phyloP scores from a whole-genome alignment of 2,329 filamentous ascomycete genomes.

The Huntiella omanensis region DNA sequence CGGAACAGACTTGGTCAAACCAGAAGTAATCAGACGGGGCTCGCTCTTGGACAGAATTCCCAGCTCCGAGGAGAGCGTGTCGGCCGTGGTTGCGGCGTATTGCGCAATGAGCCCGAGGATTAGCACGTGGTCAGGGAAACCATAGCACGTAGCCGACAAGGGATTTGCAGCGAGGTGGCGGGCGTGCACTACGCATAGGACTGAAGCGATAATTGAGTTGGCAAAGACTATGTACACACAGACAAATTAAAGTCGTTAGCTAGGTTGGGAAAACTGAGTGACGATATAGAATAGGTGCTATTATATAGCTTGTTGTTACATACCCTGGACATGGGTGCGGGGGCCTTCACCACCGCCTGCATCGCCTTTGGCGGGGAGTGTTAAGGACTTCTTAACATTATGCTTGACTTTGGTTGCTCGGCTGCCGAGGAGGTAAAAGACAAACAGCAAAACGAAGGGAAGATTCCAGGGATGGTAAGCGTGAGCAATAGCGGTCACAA shows the following conservation, averaged over 20 bases:
- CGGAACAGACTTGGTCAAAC: conserved; percentile 57
- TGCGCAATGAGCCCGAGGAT: conserved; percentile 53
- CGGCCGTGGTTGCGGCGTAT: conserved; percentile 79
- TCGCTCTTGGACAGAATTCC: conserved; percentile 64
- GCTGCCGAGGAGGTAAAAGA: conserved; percentile 78
- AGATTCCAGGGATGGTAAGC: conserved; percentile 83
- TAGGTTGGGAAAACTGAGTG: not conserved
- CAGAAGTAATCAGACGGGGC: conserved; percentile 74
- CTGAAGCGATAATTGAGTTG: conserved; percentile 63
- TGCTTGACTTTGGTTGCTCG: conserved; percentile 79
- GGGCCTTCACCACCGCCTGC: conserved; percentile 66
- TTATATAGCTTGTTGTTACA: not conserved
- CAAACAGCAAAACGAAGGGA: conserved; percentile 65
- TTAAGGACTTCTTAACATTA: conserved; percentile 63
- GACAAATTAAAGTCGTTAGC: not conserved
- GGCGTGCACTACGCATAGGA: conserved; percentile 40
- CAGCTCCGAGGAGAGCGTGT: conserved; percentile 89
- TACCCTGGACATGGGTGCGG: conserved; percentile 64
- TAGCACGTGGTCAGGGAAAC: conserved; percentile 43
- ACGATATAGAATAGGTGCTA: too few species aligned
- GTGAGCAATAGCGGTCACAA: conserved; percentile 57
- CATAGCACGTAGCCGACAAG: conserved; percentile 25
- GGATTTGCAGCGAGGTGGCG: conserved; percentile 34
- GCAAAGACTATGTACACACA: conserved; percentile 41
- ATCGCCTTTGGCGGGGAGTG: conserved; percentile 54